Evolutionary conservation across 2,329 filamentous ascomycete species (phyloP).

Genomic region (Clathrospora elynae): DNA sequence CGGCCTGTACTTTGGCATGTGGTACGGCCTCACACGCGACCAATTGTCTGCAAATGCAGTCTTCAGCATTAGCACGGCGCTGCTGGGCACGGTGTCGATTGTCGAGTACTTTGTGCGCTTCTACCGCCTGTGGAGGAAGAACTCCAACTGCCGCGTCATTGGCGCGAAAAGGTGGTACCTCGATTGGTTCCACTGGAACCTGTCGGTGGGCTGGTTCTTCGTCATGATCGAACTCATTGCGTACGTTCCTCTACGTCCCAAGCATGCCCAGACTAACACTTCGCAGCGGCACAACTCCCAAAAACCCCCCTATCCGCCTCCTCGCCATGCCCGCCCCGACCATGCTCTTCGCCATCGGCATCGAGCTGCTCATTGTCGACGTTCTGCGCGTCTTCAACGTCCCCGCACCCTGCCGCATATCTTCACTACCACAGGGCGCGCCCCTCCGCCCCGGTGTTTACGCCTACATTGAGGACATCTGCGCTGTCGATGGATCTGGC

Average conservation of each 20-base stretch:
- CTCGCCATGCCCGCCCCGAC: slow-evolving; percentile 59
- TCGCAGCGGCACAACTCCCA: slow-evolving; percentile 52
- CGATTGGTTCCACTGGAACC: slow-evolving; percentile 64
- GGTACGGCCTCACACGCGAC: slow-evolving; percentile 58
- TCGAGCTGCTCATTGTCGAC: slow-evolving; percentile 58
- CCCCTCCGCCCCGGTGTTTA: slow-evolving; percentile 61
- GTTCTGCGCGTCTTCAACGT: slow-evolving; percentile 52
- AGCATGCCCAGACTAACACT: slow-evolving; percentile 11
- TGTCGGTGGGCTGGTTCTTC: slow-evolving; percentile 60
- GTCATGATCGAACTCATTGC: slow-evolving; percentile 63
- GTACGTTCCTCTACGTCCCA: slow-evolving; percentile 34
- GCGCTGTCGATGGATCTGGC: slow-evolving; percentile 59
- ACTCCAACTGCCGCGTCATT: slow-evolving; percentile 59
- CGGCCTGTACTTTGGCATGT: slow-evolving; percentile 64
- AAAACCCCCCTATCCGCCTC: slow-evolving; percentile 57
- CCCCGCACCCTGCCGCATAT: slow-evolving; percentile 58
- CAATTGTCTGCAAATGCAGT: slow-evolving; percentile 57
- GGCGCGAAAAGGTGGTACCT: slow-evolving; percentile 54
- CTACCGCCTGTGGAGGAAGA: slow-evolving; percentile 56
- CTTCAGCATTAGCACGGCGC: slow-evolving; percentile 61
- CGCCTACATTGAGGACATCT: slow-evolving; percentile 60
- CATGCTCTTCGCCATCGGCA: slow-evolving; percentile 59
- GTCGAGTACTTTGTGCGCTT: slow-evolving; percentile 60
- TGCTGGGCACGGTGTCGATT: slow-evolving; percentile 59
- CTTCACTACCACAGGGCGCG: slow-evolving; percentile 57